Conservation (phyloP, 306 rosid genomes). For the Cucumis hystrix region DNA sequence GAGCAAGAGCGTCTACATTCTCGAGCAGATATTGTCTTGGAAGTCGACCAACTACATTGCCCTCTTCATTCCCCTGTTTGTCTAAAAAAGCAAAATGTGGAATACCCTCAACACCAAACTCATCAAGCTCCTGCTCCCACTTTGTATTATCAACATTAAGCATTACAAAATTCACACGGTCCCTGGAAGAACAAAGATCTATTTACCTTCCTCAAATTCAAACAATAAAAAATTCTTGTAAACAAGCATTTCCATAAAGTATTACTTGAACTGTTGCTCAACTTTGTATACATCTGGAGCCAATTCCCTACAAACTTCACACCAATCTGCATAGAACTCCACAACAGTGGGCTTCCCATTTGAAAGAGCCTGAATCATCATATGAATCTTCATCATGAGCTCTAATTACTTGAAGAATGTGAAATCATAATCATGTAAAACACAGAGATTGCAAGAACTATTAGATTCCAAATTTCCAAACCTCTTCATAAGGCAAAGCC, state of each 20-base stretch:
- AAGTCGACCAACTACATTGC: constrained; percentile 83
- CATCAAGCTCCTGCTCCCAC: constrained; percentile 98
- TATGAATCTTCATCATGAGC: background rate
- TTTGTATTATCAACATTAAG: constrained; percentile 85
- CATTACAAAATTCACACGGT: constrained; percentile 56
- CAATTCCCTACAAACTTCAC: constrained; percentile 92
- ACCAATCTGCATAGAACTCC: constrained; percentile 99
- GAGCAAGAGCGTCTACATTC: constrained; percentile 74
- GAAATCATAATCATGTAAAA: background rate
- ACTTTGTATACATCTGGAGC: constrained; percentile 89
- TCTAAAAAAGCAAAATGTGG: constrained; percentile 95
- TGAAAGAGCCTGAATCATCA: constrained; percentile 54
- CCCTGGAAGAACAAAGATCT: constrained; percentile 24
- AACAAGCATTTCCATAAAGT: background rate
- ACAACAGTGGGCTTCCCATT: constrained; percentile 97
- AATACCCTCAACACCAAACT: constrained; percentile 97
- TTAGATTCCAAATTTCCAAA: constrained; percentile 1
- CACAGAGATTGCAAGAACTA: background rate
- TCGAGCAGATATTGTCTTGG: constrained; percentile 67
- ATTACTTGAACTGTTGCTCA: constrained; percentile 88
- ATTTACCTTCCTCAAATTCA: background rate
- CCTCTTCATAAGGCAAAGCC: constrained; percentile 90
- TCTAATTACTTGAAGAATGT: background rate
- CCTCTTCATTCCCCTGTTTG: constrained; percentile 83
- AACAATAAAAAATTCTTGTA: background rate